Base-by-base conservation (phyloP, 257 asterid genomes). In the Scutellaria barbata region DNA sequence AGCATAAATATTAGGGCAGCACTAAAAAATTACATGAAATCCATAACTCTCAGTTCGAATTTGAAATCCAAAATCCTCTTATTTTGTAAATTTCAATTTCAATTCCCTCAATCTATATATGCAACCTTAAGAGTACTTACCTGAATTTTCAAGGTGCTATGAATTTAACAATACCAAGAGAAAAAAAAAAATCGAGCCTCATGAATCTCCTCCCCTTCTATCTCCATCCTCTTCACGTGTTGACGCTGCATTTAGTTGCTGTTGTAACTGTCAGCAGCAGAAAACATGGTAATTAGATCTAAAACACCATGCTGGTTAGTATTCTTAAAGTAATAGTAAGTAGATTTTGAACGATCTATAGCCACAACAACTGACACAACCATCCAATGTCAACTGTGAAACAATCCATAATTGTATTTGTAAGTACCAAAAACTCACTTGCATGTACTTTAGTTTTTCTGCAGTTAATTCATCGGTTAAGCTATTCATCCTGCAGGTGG, bases 391-490 rank as follows among this genome's bases (percentile, higher is more conserved):
- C 43, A 40, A 37, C 5, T 17, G 8, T 30, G 40, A 47, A 73
- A 55, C 25, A 20, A 35, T 43, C 37, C 53, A 30, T 46, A 37
- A 45, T 74, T 17, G 17, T 14, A 54, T 59, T 42, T 14, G 59
- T 52, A 40, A 25, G 8, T 30, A 69, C 30, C 51, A 57, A 69
- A 43, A 59, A 79, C 92, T 84, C 79, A 92, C 98, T 75, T 90
- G 97, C 87, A 71, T 72, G 80, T 85, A 85, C 81, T 89, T 93
- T 3, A 82, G 68, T 77, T 76, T 93, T 77, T 93, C 98, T 5
- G 88, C 73, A 65, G 83, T 88, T 83, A 93, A 88, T 78, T 93
- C 98, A 59, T 90, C 93, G 1, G 96, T 90, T 93, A 92, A 80
- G 82, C 83, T 80, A 77, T 51, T 80, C 95, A 87, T 87, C 92